Evolutionary conservation across 345 rosid species (phyloP), one percentile per base, ranked within the genome.

Genomic region (Eucalyptus curtisii): DNA sequence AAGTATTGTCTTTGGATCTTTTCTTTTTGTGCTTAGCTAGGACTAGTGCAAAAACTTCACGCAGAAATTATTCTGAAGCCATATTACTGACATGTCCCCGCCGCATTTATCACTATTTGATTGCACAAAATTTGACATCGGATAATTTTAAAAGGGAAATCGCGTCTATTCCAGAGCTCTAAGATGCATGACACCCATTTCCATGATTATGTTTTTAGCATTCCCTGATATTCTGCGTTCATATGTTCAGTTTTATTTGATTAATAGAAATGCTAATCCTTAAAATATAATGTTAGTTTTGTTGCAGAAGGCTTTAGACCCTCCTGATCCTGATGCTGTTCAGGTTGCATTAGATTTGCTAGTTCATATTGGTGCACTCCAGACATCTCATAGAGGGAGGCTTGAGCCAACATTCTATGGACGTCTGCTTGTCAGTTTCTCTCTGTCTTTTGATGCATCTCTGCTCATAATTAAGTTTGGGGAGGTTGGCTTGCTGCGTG

Each of bases 371-470:
- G 90, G 89, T 42, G 98, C 97, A 92, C 71, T 97, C 88, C 90
- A 89, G 86, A 93, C 89, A 89, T 92, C 95, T 85, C 52, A 91
- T 13, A 93, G 99, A 91, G 96, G 93, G 49, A 96, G 86, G 68
- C 92, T 91, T 86, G 97, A 95, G 92, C 97, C 99, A 68, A 96
- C 99, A 89, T 96, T 95, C 93, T 95, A 95, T 90, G 99, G 99
- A 76, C 94, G 92, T 90, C 91, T 97, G 92, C 95, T 97, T 89
- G 97, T 97, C 86, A 95, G 97, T 89, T 97, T 97, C 92, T 86
- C 96, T 8, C 88, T 97, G 89, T 94, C 98, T 86, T 94, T 95
- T 94, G 99, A 97, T 90, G 97, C 98, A 59, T 93, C 98, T 57
- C 89, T 95, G 86, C 93, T 96, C 45, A 94, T 93, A 25, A 92